phyloP scores from a whole-genome alignment of 495 filamentous ascomycete genomes.

The Aspergillus homomorphus region DNA sequence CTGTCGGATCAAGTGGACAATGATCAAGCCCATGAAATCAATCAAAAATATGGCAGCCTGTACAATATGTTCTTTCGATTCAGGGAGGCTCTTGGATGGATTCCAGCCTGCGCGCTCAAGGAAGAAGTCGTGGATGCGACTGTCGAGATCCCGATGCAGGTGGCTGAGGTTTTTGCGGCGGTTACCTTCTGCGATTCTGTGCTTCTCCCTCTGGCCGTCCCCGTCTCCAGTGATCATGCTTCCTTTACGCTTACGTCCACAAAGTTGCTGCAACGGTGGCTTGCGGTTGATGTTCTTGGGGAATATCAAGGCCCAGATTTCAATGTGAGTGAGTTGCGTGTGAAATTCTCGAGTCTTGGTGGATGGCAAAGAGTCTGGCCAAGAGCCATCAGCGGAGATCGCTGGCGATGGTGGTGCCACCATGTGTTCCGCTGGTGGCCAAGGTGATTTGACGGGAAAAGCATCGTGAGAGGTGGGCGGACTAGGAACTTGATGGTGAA shows the following conservation, averaged over 20 bases:
- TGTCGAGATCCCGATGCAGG: constrained; percentile 41
- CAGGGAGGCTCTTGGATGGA: constrained; percentile 41
- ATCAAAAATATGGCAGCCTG: constrained; percentile 44
- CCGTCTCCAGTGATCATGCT: constrained; percentile 33
- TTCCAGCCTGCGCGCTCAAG: constrained; percentile 47
- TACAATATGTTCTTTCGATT: constrained; percentile 49
- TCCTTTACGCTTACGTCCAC: constrained; percentile 47
- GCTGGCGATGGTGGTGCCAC: constrained; percentile 42
- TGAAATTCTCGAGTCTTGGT: constrained; percentile 39
- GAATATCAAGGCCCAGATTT: constrained; percentile 39
- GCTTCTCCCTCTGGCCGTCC: constrained; percentile 47
- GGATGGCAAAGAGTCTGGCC: constrained; percentile 37
- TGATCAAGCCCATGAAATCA: constrained; percentile 44
- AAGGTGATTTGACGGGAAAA: constrained; percentile 39
- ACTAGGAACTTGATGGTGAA: no score
- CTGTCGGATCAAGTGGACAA: constrained; percentile 38
- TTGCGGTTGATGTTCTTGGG: constrained; percentile 45
- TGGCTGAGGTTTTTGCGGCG: constrained; percentile 46
- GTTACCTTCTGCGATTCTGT: constrained; percentile 47
- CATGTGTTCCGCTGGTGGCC: constrained; percentile 33
- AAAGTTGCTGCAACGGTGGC: constrained; percentile 44
- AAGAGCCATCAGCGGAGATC: constrained; percentile 43
- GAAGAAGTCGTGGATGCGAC: constrained; percentile 43
- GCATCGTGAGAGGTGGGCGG: constrained; percentile 38
- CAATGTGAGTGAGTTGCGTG: constrained; percentile 31